Evolutionary conservation across 768 basidiomycete genomes (phyloP).

Genomic region (Serendipita indica): DNA sequence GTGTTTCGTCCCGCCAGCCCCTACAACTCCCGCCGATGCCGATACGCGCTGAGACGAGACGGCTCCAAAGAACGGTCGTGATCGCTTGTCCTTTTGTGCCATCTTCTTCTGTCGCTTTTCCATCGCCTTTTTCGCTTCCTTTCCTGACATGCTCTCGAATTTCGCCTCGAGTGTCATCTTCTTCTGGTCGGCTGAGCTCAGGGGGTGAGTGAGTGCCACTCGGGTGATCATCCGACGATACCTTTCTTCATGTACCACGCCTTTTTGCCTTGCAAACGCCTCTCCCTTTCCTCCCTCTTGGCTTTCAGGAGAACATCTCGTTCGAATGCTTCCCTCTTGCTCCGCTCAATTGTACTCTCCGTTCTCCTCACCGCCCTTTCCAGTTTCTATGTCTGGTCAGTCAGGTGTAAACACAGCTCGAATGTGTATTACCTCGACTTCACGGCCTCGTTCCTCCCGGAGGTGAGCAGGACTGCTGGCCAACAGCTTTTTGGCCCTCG

Average conservation of each 20-base stretch:
- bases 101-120: conserved; percentile 83
- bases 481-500: conserved; percentile 51
- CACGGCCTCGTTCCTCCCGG: conserved; percentile 45
- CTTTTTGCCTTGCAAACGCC: conserved; percentile 60
- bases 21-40: too few species aligned
- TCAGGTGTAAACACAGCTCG: neutral
- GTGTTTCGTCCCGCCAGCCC: neutral
- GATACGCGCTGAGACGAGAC: too few species aligned
- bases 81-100: conserved; percentile 78
- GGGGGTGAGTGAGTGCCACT: neutral
- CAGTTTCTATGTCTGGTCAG: conserved; percentile 27
- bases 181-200: conserved; percentile 57
- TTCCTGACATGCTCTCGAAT: conserved; percentile 68
- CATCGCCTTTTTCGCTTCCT: conserved; percentile 69
- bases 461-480: conserved; percentile 44
- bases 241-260: conserved; percentile 77
- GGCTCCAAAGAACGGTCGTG: conserved; percentile 39
- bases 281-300: conserved; percentile 46
- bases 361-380: conserved; percentile 60
- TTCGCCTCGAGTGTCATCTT: conserved; percentile 56
- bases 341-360: conserved; percentile 63
- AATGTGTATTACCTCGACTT: conserved; percentile 28
- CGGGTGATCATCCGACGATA: conserved; percentile 19
- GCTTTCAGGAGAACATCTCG: conserved; percentile 42
- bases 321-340: conserved; percentile 55